Evolutionary conservation across 2,329 filamentous ascomycete species (phyloP).

Genomic region (Epichloe baconii): DNA sequence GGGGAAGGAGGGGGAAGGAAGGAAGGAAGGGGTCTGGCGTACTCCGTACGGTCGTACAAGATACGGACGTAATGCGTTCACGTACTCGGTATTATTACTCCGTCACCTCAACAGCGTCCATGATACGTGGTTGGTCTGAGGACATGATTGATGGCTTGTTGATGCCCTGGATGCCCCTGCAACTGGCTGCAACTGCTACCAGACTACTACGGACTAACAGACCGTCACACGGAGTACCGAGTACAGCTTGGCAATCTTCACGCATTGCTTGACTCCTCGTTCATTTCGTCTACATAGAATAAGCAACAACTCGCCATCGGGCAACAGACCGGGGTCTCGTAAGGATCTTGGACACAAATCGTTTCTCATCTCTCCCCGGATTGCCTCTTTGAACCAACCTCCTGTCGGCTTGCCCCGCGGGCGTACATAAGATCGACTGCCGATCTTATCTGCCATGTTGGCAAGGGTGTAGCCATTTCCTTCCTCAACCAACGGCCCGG

Average conservation of each 20-base stretch:
- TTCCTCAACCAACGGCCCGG: no score
- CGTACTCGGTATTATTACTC: slow-evolving; percentile 2
- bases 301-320: no score
- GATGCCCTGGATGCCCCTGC: not conserved
- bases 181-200: not conserved
- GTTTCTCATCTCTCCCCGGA: not conserved
- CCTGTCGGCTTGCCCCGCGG: not conserved
- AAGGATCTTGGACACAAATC: not conserved
- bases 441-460: not conserved
- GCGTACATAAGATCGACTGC: not conserved
- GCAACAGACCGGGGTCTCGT: no score
- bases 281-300: no score
- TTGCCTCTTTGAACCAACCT: not conserved
- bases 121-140: not conserved
- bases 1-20: not conserved
- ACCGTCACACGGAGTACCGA: no score
- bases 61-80: slow-evolving; percentile 16
- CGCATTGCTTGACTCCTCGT: no score
- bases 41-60: not conserved
- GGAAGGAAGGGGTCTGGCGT: not conserved
- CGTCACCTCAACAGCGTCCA: not conserved
- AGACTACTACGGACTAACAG: no score
- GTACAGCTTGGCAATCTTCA: no score
- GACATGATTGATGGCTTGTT: not conserved
- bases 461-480: not conserved